Conservation (phyloP, 768 basidiomycete genomes). For the Naganishia onofrii region DNA sequence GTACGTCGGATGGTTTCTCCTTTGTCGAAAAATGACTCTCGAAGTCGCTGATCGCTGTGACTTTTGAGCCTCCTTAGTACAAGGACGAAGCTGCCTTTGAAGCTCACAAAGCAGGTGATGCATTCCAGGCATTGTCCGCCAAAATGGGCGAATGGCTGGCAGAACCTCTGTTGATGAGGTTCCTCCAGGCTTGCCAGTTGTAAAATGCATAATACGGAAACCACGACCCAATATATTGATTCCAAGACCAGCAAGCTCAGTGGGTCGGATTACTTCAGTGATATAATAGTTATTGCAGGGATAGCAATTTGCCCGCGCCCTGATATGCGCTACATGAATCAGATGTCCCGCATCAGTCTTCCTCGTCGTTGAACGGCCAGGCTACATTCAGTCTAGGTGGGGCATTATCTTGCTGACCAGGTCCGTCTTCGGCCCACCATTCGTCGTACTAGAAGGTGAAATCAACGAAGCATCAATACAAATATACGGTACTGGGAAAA, state of each 20-base stretch:
- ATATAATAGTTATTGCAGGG: background rate
- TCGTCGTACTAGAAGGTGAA: conserved; percentile 45
- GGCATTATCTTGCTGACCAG: conserved; percentile 46
- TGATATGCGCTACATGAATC: background rate
- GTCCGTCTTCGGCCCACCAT: conserved; percentile 51
- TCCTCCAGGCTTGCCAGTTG: conserved; percentile 12
- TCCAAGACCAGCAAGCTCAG: background rate
- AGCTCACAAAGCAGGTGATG: conserved; percentile 16
- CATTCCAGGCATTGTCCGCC: conserved; percentile 22
- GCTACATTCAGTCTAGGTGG: conserved; percentile 51
- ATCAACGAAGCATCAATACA: background rate
- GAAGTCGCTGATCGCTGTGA: background rate
- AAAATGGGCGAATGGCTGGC: conserved; percentile 18
- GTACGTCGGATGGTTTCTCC: conserved; percentile 3
- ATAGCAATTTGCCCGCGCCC: background rate
- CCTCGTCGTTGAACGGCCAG: conserved; percentile 52
- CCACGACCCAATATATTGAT: background rate
- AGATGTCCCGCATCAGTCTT: conserved; percentile 37
- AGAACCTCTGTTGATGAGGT: conserved; percentile 7
- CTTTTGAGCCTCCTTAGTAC: conserved; percentile 7
- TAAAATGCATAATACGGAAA: background rate
- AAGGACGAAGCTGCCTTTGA: conserved; percentile 18
- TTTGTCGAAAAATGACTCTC: no score
- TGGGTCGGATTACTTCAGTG: background rate
- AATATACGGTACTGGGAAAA: background rate